These are phyloP conservation scores for Syncephalastrum sp. DNA, from an alignment of 371 early-diverging fungal genomes.

Conservation along the genomic window DNA sequence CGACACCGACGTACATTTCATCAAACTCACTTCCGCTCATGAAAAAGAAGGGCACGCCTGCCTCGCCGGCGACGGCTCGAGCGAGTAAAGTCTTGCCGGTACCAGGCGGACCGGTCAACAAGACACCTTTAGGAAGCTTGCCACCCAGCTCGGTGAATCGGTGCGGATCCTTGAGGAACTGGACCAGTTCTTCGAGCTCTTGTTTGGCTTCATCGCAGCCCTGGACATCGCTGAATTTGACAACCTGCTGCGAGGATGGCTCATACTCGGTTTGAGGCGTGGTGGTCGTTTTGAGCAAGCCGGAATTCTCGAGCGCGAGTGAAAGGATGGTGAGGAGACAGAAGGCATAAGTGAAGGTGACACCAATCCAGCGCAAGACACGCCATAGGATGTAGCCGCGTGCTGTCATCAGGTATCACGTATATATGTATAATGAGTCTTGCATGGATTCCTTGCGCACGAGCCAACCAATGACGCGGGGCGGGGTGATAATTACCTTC, in stretches of 20 bases:
- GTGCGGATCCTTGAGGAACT: slow-evolving; percentile 90
- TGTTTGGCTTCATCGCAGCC: slow-evolving; percentile 98
- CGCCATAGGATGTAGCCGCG: slow-evolving; percentile 62
- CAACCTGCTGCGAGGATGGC: slow-evolving; percentile 64
- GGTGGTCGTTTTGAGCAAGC: slow-evolving; percentile 62
- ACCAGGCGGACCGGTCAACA: slow-evolving; percentile 99
- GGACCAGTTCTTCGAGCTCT: slow-evolving; percentile 94
- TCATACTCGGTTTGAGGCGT: slow-evolving; percentile 68
- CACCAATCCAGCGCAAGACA: slow-evolving; percentile 70
- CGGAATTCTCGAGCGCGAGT: slow-evolving; percentile 76
- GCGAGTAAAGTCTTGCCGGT: slow-evolving; percentile 97
- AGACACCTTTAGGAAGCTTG: slow-evolving; percentile 94
- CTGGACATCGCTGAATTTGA: slow-evolving; percentile 92
- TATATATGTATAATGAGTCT: too few species aligned
- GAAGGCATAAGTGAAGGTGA: slow-evolving; percentile 75
- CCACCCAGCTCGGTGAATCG: slow-evolving; percentile 92
- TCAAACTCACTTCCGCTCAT: slow-evolving; percentile 98
- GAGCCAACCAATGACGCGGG: too few species aligned
- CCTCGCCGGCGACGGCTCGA: slow-evolving; percentile 90
- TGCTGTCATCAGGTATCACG: not conserved
- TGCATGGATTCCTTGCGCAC: too few species aligned
- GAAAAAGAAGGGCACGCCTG: slow-evolving; percentile 96
- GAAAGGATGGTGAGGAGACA: slow-evolving; percentile 75
- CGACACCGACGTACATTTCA: slow-evolving; percentile 99
- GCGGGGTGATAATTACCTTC: slow-evolving; percentile 26